These are phyloP conservation scores for Drechslerella dactyloides DNA, from an alignment of 2,329 filamentous ascomycete genomes.

Conservation along the genomic window DNA sequence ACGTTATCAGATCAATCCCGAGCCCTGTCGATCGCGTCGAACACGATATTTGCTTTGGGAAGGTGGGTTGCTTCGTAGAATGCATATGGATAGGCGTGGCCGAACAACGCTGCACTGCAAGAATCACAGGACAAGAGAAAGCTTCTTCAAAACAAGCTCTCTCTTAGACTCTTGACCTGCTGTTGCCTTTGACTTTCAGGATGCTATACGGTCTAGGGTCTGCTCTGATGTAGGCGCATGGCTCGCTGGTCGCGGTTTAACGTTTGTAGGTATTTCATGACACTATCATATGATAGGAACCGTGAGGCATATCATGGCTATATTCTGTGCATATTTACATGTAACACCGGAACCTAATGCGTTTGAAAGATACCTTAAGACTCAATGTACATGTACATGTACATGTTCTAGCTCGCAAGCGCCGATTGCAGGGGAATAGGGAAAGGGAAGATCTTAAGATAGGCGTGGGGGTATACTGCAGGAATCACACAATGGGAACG, in stretches of 20 bases:
- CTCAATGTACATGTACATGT: constrained; percentile 7
- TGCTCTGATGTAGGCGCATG: too few species aligned
- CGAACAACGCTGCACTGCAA: neutral
- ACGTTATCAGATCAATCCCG: constrained; percentile 10
- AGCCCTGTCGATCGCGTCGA: neutral
- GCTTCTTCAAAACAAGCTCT: constrained; percentile 40
- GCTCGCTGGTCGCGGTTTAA: too few species aligned
- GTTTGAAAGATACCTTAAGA: neutral
- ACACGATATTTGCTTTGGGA: neutral
- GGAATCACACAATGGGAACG: neutral
- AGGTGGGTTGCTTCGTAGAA: neutral
- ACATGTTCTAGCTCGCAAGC: neutral
- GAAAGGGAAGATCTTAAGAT: neutral
- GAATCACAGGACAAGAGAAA: constrained; percentile 31
- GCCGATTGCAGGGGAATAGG: neutral
- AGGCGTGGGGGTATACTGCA: neutral
- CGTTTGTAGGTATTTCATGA: too few species aligned
- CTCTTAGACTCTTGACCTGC: neutral
- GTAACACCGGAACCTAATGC: neutral
- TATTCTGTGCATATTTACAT: too few species aligned
- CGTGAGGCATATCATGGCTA: too few species aligned
- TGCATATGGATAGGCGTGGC: neutral
- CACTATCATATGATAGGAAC: too few species aligned
- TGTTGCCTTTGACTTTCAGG: neutral
- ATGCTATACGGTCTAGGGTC: too few species aligned